A percentile compares a stretch with the other conserved stretches of the same genome.
Conservation (phyloP, 768 basidiomycete genomes). For the Boletus sensibilis region DNA sequence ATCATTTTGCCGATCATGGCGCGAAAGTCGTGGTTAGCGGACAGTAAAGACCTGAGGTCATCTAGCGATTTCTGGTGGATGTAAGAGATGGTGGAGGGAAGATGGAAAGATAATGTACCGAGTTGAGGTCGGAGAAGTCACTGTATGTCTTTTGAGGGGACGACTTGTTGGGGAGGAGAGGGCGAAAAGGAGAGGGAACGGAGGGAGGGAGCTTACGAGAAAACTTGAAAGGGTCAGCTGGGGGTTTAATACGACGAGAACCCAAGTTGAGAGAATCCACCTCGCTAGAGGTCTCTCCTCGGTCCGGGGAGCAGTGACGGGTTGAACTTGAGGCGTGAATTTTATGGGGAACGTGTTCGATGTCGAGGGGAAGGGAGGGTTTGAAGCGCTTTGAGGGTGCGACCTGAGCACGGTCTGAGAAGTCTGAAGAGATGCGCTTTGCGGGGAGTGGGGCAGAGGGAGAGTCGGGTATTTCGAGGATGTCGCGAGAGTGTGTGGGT, state of each 20-base stretch:
- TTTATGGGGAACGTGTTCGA: conserved; percentile 25
- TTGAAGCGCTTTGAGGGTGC: conserved; percentile 35
- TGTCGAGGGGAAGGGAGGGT: conserved; percentile 15
- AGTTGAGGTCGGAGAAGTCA: conserved; percentile 20
- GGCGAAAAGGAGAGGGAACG: neutral
- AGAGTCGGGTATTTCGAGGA: conserved; percentile 17
- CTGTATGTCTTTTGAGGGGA: conserved; percentile 8
- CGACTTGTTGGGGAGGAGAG: neutral
- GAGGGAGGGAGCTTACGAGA: conserved; percentile 1
- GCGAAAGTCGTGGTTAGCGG: conserved; percentile 18
- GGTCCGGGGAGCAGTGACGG: conserved; percentile 19
- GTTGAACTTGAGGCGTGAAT: neutral
- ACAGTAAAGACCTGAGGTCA: conserved; percentile 29
- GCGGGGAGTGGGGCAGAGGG: conserved; percentile 16
- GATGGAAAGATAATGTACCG: conserved; percentile 1
- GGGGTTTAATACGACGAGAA: neutral
- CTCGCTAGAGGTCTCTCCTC: conserved; percentile 16
- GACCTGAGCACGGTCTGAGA: conserved; percentile 4
- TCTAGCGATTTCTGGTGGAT: conserved; percentile 25
- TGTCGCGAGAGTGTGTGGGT: neutral
- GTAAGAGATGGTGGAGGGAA: neutral
- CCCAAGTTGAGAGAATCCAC: conserved; percentile 26
- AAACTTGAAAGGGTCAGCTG: conserved; percentile 24
- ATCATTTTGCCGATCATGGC: conserved; percentile 25
- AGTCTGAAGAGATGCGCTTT: conserved; percentile 35